Base-by-base conservation (phyloP, 305 asterid species). In the Fraxinus latifolia region DNA sequence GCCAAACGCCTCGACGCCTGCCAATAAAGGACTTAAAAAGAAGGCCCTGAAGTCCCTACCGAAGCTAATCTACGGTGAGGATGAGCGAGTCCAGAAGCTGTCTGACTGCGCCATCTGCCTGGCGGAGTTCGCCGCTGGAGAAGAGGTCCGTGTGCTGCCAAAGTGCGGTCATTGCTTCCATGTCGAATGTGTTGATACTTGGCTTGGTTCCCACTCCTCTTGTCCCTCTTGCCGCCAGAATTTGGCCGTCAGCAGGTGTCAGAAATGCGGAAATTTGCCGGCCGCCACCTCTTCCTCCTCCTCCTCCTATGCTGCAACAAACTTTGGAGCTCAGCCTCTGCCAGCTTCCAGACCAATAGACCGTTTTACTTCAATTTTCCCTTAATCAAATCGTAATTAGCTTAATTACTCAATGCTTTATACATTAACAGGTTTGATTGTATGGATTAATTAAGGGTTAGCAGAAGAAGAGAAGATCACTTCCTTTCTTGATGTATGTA, bases 101-200 rank as follows among this genome's bases (percentile, higher is more conserved):
- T 62, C 88, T 0, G 91, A 86, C 37, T 88, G 91, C 72, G 85
- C 90, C 55, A 88, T 88, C 82, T 88, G 91, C 77, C 67, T 88
- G 67, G 65, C 85, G 78, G 91, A 86, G 77, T 88, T 80, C 19
- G 74, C n/a, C 2, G 33, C 75, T 6, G 90, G 89, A 1, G 91
- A 88, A 6, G 88, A 88, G 75, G 81, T 88, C 42, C 81, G 88
- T 2, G 78, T 86, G 50, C 80, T 88, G 31, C 91, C 91, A 19
- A 87, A 83, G 87, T 88, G 91, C 80, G 91, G 87, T 1, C 91
- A 88, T 39, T 85, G 82, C 25, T 88, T 86, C 71, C 91, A 88
- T 53, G 90, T 83, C 1, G 86, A 17, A 17, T 88, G 91, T 75
- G 82, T 88, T 8, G 91, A 86, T 77, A 79, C 83, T 33, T 88